Conservation (phyloP, 345 rosid species). For the Eucalyptus curtisii region DNA sequence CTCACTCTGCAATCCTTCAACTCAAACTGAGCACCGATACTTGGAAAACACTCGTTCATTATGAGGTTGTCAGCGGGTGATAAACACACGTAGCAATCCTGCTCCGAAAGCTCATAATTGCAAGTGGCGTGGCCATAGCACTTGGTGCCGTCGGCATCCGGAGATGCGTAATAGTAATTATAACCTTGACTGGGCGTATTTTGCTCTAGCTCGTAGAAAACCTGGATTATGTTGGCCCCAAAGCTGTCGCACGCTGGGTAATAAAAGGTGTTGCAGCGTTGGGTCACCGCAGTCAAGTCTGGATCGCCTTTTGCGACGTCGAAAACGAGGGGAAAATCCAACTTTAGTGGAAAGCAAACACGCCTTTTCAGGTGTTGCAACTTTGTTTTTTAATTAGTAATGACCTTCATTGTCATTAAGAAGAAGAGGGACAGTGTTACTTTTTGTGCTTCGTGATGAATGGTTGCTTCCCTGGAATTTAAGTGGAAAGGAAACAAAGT, state of each 20-base stretch:
- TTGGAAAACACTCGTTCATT: not conserved
- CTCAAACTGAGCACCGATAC: not conserved
- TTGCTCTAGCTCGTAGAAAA: too few species aligned
- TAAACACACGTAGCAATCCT: too few species aligned
- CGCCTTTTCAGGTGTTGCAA: too few species aligned
- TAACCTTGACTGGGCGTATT: too few species aligned
- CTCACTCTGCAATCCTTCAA: not conserved
- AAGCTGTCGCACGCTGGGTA: not conserved
- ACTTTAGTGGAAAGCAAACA: too few species aligned
- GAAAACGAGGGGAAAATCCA: not conserved
- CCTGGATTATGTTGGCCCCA: not conserved
- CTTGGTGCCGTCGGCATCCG: too few species aligned
- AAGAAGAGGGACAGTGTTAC: not conserved
- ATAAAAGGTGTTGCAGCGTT: not conserved
- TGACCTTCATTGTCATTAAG: not conserved
- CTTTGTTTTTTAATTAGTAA: too few species aligned
- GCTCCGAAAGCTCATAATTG: too few species aligned
- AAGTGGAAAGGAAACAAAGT: not conserved
- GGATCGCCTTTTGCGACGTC: not conserved
- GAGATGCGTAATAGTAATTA: too few species aligned
- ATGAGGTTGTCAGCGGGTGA: not conserved
- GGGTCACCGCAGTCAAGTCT: not conserved
- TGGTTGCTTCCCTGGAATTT: not conserved
- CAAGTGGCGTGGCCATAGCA: too few species aligned
- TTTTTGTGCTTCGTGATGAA: not conserved